These are phyloP conservation scores for Lecanicillium sp. DNA, from an alignment of 2,329 filamentous ascomycete species.

Conservation along the genomic window DNA sequence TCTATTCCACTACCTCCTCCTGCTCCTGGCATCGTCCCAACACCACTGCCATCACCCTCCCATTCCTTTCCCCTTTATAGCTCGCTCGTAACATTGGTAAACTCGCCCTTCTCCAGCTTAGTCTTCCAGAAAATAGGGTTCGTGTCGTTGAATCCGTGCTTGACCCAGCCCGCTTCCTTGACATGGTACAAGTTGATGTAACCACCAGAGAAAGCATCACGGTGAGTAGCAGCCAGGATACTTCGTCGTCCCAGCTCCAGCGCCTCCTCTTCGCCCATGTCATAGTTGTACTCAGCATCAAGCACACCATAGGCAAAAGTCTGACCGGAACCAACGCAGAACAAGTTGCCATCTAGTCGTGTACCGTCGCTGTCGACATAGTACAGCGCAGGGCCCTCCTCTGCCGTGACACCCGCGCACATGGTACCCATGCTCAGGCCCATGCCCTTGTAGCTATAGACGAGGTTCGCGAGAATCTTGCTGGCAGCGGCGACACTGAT, in stretches of 20 bases:
- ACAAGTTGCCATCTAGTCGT: slow-evolving; percentile 83
- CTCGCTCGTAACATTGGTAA: slow-evolving; percentile 83
- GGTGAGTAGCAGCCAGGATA: slow-evolving; percentile 91
- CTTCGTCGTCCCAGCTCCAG: slow-evolving; percentile 84
- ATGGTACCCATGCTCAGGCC: slow-evolving; percentile 98
- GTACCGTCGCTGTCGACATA: slow-evolving; percentile 96
- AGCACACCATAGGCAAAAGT: slow-evolving; percentile 98
- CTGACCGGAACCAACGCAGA: slow-evolving; percentile 96
- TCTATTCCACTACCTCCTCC: not conserved
- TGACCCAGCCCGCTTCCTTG: slow-evolving; percentile 98
- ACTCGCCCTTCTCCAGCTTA: slow-evolving; percentile 97
- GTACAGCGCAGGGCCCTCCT: slow-evolving; percentile 95
- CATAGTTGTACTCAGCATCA: slow-evolving; percentile 90
- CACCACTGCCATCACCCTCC: slow-evolving; percentile 1
- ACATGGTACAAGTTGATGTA: slow-evolving; percentile 99
- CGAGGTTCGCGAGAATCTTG: slow-evolving; percentile 97
- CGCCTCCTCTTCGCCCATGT: slow-evolving; percentile 78
- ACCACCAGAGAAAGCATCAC: slow-evolving; percentile 97
- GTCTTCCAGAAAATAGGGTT: slow-evolving; percentile 99
- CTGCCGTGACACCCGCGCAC: slow-evolving; percentile 92
- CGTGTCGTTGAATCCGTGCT: slow-evolving; percentile 96
- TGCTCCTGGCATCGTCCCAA: slow-evolving; percentile 1
- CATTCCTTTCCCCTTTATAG: slow-evolving; percentile 40
- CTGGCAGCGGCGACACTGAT: slow-evolving; percentile 95
- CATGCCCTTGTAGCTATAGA: slow-evolving; percentile 99